Base-by-base conservation (phyloP, 306 rosid species). In the Lathyrus sativus region DNA sequence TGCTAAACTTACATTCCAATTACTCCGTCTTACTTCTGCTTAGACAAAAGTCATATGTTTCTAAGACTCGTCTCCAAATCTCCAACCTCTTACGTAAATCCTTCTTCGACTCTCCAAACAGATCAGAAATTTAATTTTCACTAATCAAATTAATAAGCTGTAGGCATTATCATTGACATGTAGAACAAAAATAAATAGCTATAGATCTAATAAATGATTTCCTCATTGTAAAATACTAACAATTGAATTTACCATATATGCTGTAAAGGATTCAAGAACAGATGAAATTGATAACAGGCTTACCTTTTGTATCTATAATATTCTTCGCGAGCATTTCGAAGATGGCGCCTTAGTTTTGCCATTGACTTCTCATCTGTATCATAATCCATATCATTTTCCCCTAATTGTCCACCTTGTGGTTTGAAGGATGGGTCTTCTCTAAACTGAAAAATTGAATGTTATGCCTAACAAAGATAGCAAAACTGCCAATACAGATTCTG, bases 341-440 rank as follows among this genome's bases (percentile, higher is more conserved):
- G 93, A 84, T 90, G 90, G 49, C 96, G 91, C 84, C 96, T 81
- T 44, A 93, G 85, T 8, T 87, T 85, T 33, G 98, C 98, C 98
- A 93, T 90, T 60, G 98, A 90, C 85, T 93, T 93, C 81, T 90
- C 96, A 65, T 93, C 98, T 11, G 96, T 88, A 81, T 93, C 98
- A 65, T 90, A 93, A 79, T 93, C 96, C 91, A 93, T 93, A 78
- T 90, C 96, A 11, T 88, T 93, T 84, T 90, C 95, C 64, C 96
- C 98, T 43, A 93, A 83, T 67, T 75, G 85, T 6, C 96, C 96
- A 79, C 96, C 98, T 73, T 90, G 96, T 43, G 96, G 96, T 82
- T 90, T 93, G 83, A 93, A 93, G 65, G 96, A 85, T 7, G 98
- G 96, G 37, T 90, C 96, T 77, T 90, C 88, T 82, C 77, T 85